Evolutionary conservation across 208 protist genomes (phyloP), one percentile per base, ranked within the genome.

Genomic region (Vickermania spadyakhi): DNA sequence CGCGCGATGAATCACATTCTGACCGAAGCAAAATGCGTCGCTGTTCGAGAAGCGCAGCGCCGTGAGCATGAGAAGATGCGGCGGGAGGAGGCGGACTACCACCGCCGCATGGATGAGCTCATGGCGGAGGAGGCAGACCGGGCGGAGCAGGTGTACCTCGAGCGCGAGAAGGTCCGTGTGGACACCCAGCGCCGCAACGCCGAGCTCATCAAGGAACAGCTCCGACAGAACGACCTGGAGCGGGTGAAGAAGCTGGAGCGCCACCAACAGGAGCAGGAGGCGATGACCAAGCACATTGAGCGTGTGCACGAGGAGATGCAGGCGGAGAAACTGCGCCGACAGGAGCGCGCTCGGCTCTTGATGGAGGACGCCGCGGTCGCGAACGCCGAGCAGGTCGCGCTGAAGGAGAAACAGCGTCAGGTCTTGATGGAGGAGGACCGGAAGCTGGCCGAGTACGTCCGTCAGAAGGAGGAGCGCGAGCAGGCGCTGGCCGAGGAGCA

Each of bases 1-100:
- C 93, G 94, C 66, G 77, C 74, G 1, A 97, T 98, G 92, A 97
- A 97, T 59, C 75, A 82, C 30, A 64, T 98, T 56, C 80, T 96
- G 42, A 56, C 79, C 7, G 94, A 98, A 65, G 86, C 89, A 3
- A 92, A 94, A 71, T 96, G 89, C 53, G 82, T 96, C 25, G 92
- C 92, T 36, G 83, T 86, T 22, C 85, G 94, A 51, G 90, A 96
- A 64, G 86, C 85, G 14, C 94, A 98, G 74, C 58, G 83, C 5
- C 56, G 70, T 53, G 94, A 98, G 75, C 84, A 84, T 41, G 63
- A 89, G 50, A 72, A 68, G 26, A 53, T 81, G 28, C 45, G 72
- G 22, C 77, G 84, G 49, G 83, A 91, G 52, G 70, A 86, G 58
- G 51, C 59, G 21, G 80, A 76, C 29, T 84, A 92, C 60, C 80